Evolutionary conservation across 768 basidiomycete species (phyloP).

Genomic region (Gymnopilus junonius): DNA sequence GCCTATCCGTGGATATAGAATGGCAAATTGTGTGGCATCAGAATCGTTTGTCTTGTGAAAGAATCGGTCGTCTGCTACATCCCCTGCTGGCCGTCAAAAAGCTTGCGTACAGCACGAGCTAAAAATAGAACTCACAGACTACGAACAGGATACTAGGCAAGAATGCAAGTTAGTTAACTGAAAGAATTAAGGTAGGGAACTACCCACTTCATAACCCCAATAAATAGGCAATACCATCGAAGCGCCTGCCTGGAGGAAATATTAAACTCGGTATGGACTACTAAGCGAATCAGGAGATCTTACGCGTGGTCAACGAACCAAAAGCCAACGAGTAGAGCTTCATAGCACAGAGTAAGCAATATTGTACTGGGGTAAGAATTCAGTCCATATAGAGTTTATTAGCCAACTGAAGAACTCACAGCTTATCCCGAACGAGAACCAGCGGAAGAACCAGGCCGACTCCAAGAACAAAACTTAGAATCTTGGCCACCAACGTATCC

Average conservation of each 20-base stretch:
- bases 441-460: constrained; percentile 87
- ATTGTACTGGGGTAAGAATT: constrained; percentile 66
- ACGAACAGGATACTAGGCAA: constrained; percentile 78
- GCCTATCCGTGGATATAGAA: constrained; percentile 71
- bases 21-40: constrained; percentile 86
- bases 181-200: not conserved
- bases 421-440: constrained; percentile 85
- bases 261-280: not conserved
- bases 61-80: constrained; percentile 92
- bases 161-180: constrained; percentile 6
- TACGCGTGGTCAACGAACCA: constrained; percentile 96
- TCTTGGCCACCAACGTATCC: constrained; percentile 89
- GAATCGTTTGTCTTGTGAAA: constrained; percentile 95
- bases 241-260: constrained; percentile 63
- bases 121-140: constrained; percentile 63
- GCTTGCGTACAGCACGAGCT: not conserved
- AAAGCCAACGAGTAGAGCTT: constrained; percentile 87
- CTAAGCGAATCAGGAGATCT: constrained; percentile 30
- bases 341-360: constrained; percentile 77
- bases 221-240: constrained; percentile 82
- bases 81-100: constrained; percentile 56
- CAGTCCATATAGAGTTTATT: not conserved
- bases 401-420: constrained; percentile 54
- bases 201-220: constrained; percentile 84
- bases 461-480: constrained; percentile 89